Evolutionary conservation across 306 rosid genomes (phyloP), one percentile per base, ranked within the genome.

Genomic region (Dalbergia oliveri): DNA sequence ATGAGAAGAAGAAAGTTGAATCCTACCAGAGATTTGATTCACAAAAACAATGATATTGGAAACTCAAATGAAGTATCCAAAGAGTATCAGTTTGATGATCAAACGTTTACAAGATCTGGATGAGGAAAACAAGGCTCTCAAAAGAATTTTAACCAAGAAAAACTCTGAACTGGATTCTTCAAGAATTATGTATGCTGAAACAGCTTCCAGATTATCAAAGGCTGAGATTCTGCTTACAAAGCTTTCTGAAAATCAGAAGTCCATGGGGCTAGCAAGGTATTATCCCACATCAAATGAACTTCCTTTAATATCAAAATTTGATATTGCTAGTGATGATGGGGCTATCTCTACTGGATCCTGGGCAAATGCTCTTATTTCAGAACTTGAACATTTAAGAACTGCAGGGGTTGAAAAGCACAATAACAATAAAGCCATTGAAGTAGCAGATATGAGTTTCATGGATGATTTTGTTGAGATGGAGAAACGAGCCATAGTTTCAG

Each of bases 391-490:
- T 75, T 82, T 87, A 70, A 77, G 88, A 80, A 85, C 79, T 69
- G 79, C 76, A 31, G 91, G 87, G 75, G 84, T 61, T 66, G 88
- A 84, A 65, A 75, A 45, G 70, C 81, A 79, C 18, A 77, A 34
- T 47, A 77, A 82, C 45, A 66, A 47, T 72, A 82, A 72, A 75
- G 71, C 81, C 34, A 62, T 60, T 61, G 85, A 84, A 77, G 80
- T 70, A 80, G 74, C 86, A 16, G 90, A 89, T 61, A 77, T 84
- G 84, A 84, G 84, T 84, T 83, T 82, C 60, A 77, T 83, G 91
- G 90, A 88, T 74, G 93, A 91, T 84, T 86, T 91, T 82, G 91
- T 75, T 59, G 94, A 88, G 81, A 91, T 86, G 97, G 97, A 93
- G 80, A 93, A 89, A 82, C 31, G 86, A 74, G 94, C 97, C 35